These are phyloP conservation scores for Globisporangium polare DNA, from an alignment of 352 stramenopile genomes.

Conservation along the genomic window DNA sequence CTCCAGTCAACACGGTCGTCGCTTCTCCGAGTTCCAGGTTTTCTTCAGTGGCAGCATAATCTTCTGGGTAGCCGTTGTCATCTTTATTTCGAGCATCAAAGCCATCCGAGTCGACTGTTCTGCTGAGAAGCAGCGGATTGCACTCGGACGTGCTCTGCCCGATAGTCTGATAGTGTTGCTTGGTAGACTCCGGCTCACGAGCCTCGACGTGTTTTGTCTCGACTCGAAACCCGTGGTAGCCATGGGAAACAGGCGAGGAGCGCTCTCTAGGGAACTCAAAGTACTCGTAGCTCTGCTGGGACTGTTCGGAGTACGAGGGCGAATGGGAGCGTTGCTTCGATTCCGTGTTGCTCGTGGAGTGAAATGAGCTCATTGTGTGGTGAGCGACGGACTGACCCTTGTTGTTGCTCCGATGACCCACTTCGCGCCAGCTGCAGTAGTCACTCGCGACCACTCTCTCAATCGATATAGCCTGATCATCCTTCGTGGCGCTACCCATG, in stretches of 20 bases:
- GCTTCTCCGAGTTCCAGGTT: neutral
- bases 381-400: neutral
- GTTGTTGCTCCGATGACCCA: neutral
- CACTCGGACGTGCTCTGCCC: neutral
- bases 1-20: slow-evolving; percentile 6
- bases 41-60: neutral
- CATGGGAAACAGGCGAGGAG: neutral
- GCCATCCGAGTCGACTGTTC: neutral
- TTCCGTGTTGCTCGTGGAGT: neutral
- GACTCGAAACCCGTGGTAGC: slow-evolving; percentile 12
- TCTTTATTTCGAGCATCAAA: neutral
- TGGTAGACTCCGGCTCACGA: neutral
- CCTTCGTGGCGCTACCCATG: neutral
- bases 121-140: neutral
- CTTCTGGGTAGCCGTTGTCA: neutral
- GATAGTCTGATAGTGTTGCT: neutral
- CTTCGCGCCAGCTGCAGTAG: slow-evolving; percentile 21
- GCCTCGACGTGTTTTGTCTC: slow-evolving; percentile 1
- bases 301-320: neutral
- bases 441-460: slow-evolving; percentile 25
- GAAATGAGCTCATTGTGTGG: neutral
- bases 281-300: slow-evolving; percentile 6
- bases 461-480: neutral
- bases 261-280: slow-evolving; percentile 11
- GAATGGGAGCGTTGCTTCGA: neutral